Evolutionary conservation across 2,329 filamentous ascomycete genomes (phyloP).

Genomic region (Ophiostoma sp.): DNA sequence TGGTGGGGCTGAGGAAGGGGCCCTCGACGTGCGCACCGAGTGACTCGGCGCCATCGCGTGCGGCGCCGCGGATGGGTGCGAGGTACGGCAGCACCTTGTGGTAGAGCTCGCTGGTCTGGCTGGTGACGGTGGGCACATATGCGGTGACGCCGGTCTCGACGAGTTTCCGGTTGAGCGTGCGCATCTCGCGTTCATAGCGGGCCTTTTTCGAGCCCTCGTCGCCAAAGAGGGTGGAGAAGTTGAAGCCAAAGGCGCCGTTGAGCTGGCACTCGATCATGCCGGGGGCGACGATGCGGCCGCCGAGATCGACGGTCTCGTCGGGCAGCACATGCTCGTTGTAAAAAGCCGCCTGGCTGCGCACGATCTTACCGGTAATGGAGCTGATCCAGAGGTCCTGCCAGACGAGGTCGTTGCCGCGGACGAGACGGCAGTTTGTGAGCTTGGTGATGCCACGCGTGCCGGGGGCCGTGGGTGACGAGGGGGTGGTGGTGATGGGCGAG

Average conservation of each 20-base stretch:
- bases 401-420: slow-evolving; percentile 63
- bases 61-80: slow-evolving; percentile 59
- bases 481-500: slow-evolving; percentile 39
- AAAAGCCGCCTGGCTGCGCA: slow-evolving; percentile 62
- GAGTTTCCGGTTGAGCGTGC: slow-evolving; percentile 64
- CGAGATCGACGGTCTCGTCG: slow-evolving; percentile 70
- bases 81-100: slow-evolving; percentile 72
- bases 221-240: slow-evolving; percentile 75
- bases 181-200: slow-evolving; percentile 67
- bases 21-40: slow-evolving; percentile 89
- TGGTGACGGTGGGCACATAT: slow-evolving; percentile 80
- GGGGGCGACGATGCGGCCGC: slow-evolving; percentile 75
- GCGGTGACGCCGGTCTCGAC: slow-evolving; percentile 79
- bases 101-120: slow-evolving; percentile 75
- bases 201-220: slow-evolving; percentile 38
- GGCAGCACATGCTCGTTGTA: slow-evolving; percentile 65
- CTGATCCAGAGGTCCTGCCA: slow-evolving; percentile 85
- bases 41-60: slow-evolving; percentile 69
- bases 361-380: slow-evolving; percentile 72
- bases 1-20: slow-evolving; percentile 74
- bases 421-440: slow-evolving; percentile 79
- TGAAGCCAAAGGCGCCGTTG: slow-evolving; percentile 88
- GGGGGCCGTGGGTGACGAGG: slow-evolving; percentile 40
- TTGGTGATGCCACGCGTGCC: slow-evolving; percentile 63
- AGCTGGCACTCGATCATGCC: slow-evolving; percentile 89